phyloP scores from a whole-genome alignment of 2,329 filamentous ascomycete species.

The Elsinoe batatas region DNA sequence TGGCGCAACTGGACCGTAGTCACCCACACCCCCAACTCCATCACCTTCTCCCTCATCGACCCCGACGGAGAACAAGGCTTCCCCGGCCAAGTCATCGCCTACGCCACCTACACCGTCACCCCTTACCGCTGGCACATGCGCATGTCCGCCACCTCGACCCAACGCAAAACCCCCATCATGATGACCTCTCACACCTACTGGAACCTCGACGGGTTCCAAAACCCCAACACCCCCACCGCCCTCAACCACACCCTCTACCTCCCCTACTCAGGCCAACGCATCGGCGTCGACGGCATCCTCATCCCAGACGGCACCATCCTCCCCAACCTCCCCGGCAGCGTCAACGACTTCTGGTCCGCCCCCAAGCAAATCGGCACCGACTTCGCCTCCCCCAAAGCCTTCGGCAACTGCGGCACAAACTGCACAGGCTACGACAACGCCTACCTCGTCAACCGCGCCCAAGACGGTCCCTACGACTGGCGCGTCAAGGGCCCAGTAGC shows the following conservation, averaged over 20 bases:
- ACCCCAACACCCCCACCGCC: constrained; percentile 54
- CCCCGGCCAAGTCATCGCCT: constrained; percentile 64
- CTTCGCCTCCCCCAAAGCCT: constrained; percentile 50
- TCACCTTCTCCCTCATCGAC: constrained; percentile 68
- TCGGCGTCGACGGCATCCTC: constrained; percentile 51
- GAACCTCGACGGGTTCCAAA: constrained; percentile 72
- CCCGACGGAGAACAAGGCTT: constrained; percentile 66
- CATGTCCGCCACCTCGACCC: constrained; percentile 61
- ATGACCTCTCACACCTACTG: constrained; percentile 67
- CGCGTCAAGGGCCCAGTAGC: constrained; percentile 49
- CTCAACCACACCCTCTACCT: constrained; percentile 65
- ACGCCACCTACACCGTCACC: constrained; percentile 62
- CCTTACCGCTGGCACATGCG: constrained; percentile 61
- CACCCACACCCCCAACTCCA: constrained; percentile 54
- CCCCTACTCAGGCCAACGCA: constrained; percentile 61
- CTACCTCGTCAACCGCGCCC: constrained; percentile 56
- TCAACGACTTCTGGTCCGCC: constrained; percentile 73
- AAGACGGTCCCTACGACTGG: constrained; percentile 54
- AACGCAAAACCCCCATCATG: constrained; percentile 75
- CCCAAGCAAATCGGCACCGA: constrained; percentile 72
- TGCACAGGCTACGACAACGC: constrained; percentile 81
- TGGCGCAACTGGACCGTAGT: constrained; percentile 63
- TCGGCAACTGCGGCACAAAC: constrained; percentile 66
- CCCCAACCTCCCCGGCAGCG: constrained; percentile 54
- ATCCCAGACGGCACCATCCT: constrained; percentile 51